phyloP scores from a whole-genome alignment of 164 flowering plant genomes.

The Euptelea pleiosperma region DNA sequence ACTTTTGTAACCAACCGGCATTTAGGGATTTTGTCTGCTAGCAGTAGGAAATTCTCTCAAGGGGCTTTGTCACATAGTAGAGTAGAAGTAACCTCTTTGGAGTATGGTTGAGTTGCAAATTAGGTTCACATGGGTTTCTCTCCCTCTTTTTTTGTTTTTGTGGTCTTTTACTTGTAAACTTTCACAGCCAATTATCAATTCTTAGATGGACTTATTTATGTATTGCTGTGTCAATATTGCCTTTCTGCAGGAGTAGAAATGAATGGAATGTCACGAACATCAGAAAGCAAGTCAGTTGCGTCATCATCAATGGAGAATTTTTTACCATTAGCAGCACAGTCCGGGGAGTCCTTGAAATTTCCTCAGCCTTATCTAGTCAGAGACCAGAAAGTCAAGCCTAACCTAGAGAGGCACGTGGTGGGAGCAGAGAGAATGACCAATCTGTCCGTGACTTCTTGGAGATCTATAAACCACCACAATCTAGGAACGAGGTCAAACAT shows the following conservation, averaged over 20 bases:
- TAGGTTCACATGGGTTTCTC: background rate
- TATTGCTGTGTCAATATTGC: background rate
- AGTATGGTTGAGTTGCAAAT: background rate
- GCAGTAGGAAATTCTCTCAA: too few species aligned
- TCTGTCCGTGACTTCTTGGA: conserved; percentile 36
- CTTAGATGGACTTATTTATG: background rate
- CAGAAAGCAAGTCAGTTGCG: conserved; percentile 31
- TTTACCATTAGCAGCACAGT: conserved; percentile 27
- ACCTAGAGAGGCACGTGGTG: conserved; percentile 18
- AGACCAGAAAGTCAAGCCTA: conserved; percentile 30
- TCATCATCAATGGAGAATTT: conserved; percentile 44
- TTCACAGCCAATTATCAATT: too few species aligned
- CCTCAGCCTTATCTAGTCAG: conserved; percentile 20
- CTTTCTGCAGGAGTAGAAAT: conserved; percentile 16
- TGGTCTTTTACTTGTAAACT: too few species aligned
- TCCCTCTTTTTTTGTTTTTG: too few species aligned
- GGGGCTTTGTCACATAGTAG: too few species aligned
- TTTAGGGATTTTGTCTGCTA: too few species aligned
- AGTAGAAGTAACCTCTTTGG: too few species aligned
- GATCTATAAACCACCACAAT: conserved; percentile 27
- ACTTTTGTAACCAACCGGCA: too few species aligned
- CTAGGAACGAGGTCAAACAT: conserved; percentile 30
- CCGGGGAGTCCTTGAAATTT: conserved; percentile 24
- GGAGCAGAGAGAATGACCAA: conserved; percentile 39
- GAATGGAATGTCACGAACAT: conserved; percentile 18